Evolutionary conservation across 2,329 filamentous ascomycete genomes (phyloP).

Genomic region (Alternaria triticimaculans): DNA sequence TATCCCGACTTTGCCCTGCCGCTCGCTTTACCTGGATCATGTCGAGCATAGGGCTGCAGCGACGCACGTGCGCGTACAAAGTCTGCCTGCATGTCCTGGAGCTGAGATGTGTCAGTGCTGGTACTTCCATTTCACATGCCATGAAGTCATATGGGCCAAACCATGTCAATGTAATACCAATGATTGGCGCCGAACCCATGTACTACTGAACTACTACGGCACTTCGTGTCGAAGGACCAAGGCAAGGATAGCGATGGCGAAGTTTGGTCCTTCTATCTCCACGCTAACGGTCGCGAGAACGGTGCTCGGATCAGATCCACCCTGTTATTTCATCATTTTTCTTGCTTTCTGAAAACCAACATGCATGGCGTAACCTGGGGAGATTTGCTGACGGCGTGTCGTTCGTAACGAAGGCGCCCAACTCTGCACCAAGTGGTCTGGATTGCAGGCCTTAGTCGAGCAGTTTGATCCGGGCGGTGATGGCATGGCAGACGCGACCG

Average conservation of each 20-base stretch:
- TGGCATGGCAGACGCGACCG: slow-evolving; percentile 3
- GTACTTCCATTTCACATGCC: not conserved
- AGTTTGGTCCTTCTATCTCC: slow-evolving; percentile 8
- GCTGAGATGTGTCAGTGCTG: not conserved
- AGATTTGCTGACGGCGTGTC: not conserved
- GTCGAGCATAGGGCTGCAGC: slow-evolving; percentile 3
- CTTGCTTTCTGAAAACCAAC: not conserved
- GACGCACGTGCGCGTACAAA: not conserved
- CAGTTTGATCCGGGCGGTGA: not conserved
- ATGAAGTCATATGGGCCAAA: not conserved
- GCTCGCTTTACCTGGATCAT: slow-evolving; percentile 1
- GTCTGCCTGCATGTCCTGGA: slow-evolving; percentile 5
- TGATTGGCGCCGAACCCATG: not conserved
- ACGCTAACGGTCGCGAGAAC: not conserved
- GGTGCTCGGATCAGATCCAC: not conserved
- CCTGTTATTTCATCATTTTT: not conserved
- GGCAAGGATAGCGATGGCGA: not conserved
- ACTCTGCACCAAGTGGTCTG: not conserved
- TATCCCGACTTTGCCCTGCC: not conserved
- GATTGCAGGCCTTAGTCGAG: not conserved
- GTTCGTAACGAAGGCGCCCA: not conserved
- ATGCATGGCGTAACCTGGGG: not conserved
- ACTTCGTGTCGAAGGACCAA: not conserved
- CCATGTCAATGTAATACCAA: slow-evolving; percentile 3
- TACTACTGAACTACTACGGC: not conserved